Conservation (phyloP, 2,329 filamentous ascomycete genomes). For the Tolypocladium amazonense region DNA sequence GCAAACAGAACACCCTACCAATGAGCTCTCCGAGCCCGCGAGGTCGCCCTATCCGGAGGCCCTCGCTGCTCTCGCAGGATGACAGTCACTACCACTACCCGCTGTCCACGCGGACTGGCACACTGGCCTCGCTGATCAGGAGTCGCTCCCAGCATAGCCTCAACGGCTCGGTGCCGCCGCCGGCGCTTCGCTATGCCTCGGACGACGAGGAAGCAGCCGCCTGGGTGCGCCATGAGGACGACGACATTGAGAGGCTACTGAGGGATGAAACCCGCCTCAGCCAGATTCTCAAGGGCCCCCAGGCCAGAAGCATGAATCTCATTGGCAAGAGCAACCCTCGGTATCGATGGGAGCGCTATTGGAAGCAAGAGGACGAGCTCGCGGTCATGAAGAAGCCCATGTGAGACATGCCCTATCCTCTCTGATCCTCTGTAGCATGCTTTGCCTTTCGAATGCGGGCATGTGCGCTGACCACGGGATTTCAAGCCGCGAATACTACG, state of each 20-base stretch:
- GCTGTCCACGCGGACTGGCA: slow-evolving; percentile 24
- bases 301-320: slow-evolving; percentile 73
- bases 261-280: slow-evolving; percentile 49
- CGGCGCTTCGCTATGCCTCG: slow-evolving; percentile 7
- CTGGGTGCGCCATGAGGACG: slow-evolving; percentile 22
- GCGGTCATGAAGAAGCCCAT: slow-evolving; percentile 60
- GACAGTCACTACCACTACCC: slow-evolving; percentile 19
- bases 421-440: not conserved
- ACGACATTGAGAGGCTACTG: slow-evolving; percentile 32
- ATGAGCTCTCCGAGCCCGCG: slow-evolving; percentile 20
- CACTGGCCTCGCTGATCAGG: slow-evolving; percentile 26
- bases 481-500: slow-evolving; percentile 69
- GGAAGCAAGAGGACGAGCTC: slow-evolving; percentile 69
- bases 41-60: slow-evolving; percentile 15
- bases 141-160: slow-evolving; percentile 26
- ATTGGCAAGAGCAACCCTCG: slow-evolving; percentile 82
- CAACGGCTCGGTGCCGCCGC: slow-evolving; percentile 13
- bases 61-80: slow-evolving; percentile 21
- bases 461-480: not conserved
- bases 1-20: not conserved
- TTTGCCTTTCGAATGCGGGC: not conserved
- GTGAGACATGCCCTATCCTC: slow-evolving; percentile 22
- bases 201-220: slow-evolving; percentile 22
- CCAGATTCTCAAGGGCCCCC: slow-evolving; percentile 52
- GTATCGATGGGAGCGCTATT: slow-evolving; percentile 81